A percentile compares a stretch with the other conserved stretches of the same genome.
phyloP scores from a whole-genome alignment of 345 rosid species.

The Cardamine resedifolia region DNA sequence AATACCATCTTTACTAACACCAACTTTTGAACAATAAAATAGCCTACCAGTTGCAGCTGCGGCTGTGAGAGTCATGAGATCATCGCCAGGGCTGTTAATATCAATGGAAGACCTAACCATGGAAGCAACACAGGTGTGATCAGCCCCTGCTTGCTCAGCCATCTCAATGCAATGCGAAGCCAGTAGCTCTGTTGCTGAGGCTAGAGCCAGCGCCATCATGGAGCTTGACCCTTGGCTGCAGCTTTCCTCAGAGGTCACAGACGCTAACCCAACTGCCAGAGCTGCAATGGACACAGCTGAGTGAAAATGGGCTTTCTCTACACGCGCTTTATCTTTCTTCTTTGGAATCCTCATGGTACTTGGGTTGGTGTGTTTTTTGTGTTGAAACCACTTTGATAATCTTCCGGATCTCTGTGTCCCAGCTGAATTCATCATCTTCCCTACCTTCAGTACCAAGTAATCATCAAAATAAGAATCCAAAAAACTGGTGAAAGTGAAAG shows the following conservation, averaged over 20 bases:
- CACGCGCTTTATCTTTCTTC: slow-evolving; percentile 71
- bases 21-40: background rate
- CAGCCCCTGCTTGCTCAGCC: slow-evolving; percentile 81
- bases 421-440: slow-evolving; percentile 47
- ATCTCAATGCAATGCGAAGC: slow-evolving; percentile 87
- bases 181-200: slow-evolving; percentile 84
- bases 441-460: slow-evolving; percentile 38
- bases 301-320: slow-evolving; percentile 68
- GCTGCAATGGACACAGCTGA: slow-evolving; percentile 85
- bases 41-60: slow-evolving; percentile 85
- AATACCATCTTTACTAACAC: slow-evolving; percentile 1
- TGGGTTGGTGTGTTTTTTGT: slow-evolving; percentile 44
- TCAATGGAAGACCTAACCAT: slow-evolving; percentile 73
- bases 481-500: background rate
- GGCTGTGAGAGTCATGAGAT: slow-evolving; percentile 85
- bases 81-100: slow-evolving; percentile 73
- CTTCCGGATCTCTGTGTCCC: slow-evolving; percentile 50
- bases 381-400: slow-evolving; percentile 78
- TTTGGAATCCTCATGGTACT: slow-evolving; percentile 25
- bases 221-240: slow-evolving; percentile 46
- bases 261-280: slow-evolving; percentile 82
- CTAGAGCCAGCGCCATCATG: slow-evolving; percentile 64
- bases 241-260: slow-evolving; percentile 56
- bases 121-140: slow-evolving; percentile 55
- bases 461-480: background rate